phyloP scores from a whole-genome alignment of 352 stramenopile species.

The Pythium sukuiense region DNA sequence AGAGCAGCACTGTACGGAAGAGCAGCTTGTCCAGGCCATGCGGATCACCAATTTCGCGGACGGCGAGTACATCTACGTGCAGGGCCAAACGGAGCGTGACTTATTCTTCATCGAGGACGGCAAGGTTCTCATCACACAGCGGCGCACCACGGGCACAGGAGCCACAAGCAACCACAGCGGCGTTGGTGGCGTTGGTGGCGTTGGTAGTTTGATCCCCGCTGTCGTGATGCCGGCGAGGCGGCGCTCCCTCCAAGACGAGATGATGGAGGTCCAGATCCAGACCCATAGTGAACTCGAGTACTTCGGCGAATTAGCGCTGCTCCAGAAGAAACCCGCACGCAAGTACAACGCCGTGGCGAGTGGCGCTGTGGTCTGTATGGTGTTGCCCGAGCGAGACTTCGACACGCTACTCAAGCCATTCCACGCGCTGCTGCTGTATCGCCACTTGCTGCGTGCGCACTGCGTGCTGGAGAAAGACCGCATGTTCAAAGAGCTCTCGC shows the following conservation, averaged over 20 bases:
- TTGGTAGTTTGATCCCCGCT: not conserved
- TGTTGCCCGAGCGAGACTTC: slow-evolving; percentile 43
- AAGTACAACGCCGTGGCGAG: slow-evolving; percentile 56
- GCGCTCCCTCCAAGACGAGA: slow-evolving; percentile 44
- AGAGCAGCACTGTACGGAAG: slow-evolving; percentile 45
- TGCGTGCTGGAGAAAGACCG: slow-evolving; percentile 61
- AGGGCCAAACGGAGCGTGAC: slow-evolving; percentile 57
- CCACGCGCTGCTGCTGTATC: slow-evolving; percentile 59
- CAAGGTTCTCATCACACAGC: slow-evolving; percentile 68
- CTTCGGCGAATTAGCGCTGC: slow-evolving; percentile 64
- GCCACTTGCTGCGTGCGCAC: slow-evolving; percentile 50
- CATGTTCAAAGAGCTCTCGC: slow-evolving; percentile 56
- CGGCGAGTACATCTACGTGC: slow-evolving; percentile 64
- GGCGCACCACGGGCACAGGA: slow-evolving; percentile 12
- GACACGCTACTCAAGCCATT: slow-evolving; percentile 44
- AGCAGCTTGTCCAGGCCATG: slow-evolving; percentile 41
- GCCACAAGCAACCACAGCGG: slow-evolving; percentile 11
- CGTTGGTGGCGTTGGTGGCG: not conserved
- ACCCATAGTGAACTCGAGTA: slow-evolving; percentile 56
- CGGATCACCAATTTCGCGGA: slow-evolving; percentile 37
- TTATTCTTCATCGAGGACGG: slow-evolving; percentile 76
- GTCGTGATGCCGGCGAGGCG: slow-evolving; percentile 21
- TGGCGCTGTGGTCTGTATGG: slow-evolving; percentile 50
- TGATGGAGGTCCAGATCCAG: slow-evolving; percentile 58
- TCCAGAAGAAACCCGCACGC: slow-evolving; percentile 31